Conservation (phyloP, 1,284 basidiomycete species). For the Cutaneotrichosporon cavernicola region DNA sequence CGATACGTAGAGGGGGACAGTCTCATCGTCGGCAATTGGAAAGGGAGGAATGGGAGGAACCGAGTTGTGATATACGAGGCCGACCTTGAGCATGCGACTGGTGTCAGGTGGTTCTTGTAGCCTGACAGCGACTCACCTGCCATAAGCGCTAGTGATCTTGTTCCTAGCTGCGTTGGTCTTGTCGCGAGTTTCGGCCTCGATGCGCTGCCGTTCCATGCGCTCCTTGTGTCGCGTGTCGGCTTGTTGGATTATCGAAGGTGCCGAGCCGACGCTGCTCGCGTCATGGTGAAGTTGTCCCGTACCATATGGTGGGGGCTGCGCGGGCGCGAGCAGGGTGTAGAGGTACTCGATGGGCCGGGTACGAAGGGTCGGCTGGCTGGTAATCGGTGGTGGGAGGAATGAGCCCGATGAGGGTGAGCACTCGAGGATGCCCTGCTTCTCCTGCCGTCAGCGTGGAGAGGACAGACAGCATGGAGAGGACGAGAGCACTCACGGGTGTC, state of each 20-base stretch:
- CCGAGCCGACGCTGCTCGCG: neutral
- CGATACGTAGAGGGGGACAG: neutral
- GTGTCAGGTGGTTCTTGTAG: neutral
- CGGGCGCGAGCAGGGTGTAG: neutral
- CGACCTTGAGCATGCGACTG: slow-evolving; percentile 12
- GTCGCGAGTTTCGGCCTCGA: neutral
- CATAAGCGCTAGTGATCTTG: slow-evolving; percentile 10
- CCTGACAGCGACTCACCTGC: neutral
- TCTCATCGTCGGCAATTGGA: neutral
- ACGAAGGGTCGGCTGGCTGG: neutral
- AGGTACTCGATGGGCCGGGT: slow-evolving; percentile 3
- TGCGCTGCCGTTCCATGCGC: neutral
- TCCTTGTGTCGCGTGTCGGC: slow-evolving; percentile 5
- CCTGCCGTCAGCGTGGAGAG: neutral
- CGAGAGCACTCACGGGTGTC: neutral
- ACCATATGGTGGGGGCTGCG: neutral
- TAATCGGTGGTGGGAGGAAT: slow-evolving; percentile 4
- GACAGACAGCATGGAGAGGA: neutral
- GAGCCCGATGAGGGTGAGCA: slow-evolving; percentile 9
- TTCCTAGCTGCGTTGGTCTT: slow-evolving; percentile 6
- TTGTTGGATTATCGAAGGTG: slow-evolving; percentile 3
- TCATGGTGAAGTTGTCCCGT: slow-evolving; percentile 6
- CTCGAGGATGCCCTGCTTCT: slow-evolving; percentile 10
- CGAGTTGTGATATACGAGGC: neutral
- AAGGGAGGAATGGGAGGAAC: neutral